phyloP scores from a whole-genome alignment of 2,329 filamentous ascomycete genomes.

The Talaromyces sp. region DNA sequence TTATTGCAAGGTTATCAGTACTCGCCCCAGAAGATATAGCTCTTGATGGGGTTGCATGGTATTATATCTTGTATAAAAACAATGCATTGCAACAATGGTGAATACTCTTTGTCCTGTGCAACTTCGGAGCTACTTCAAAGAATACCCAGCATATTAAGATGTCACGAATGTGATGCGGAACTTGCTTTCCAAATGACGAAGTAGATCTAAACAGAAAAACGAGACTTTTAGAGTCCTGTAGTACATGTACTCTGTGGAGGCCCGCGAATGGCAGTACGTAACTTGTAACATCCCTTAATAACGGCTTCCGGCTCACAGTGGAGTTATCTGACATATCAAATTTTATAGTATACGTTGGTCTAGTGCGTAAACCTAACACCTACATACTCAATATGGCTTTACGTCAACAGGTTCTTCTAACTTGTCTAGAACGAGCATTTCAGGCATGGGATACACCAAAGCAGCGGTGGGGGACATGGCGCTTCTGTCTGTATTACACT shows the following conservation, averaged over 20 bases:
- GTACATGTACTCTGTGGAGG: neutral
- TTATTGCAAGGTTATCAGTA: too few relatives aligned
- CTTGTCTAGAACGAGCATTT: neutral
- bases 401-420: neutral
- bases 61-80: neutral
- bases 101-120: neutral
- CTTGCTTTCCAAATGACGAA: neutral
- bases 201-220: neutral
- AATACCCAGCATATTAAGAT: neutral
- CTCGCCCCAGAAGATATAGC: too few relatives aligned
- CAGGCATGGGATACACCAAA: neutral
- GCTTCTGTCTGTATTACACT: neutral
- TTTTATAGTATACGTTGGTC: neutral
- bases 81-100: neutral
- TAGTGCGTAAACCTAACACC: neutral
- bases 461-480: neutral
- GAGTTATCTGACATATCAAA: neutral
- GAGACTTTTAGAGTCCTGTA: neutral
- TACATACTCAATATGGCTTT: neutral
- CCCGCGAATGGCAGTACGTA: neutral
- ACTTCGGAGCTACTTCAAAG: neutral
- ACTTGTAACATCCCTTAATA: neutral
- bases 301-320: too few relatives aligned
- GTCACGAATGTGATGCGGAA: neutral
- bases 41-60: neutral